Base-by-base conservation (phyloP, 495 filamentous ascomycete species). In the Patellaria atrata region DNA sequence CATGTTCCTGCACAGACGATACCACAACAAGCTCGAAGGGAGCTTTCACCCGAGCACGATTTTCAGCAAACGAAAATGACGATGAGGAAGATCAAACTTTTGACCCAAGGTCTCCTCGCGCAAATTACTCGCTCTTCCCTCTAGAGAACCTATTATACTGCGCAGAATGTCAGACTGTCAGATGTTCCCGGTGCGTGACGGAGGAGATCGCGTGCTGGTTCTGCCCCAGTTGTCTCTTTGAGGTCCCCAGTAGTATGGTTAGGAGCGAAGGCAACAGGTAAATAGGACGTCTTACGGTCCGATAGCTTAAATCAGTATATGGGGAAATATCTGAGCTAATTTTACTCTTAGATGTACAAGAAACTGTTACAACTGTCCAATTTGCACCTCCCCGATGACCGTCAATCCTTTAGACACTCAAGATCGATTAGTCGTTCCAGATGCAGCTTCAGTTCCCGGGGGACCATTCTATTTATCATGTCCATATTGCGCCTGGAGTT, bases 61-160 rank as follows among this genome's bases (percentile, higher is more conserved):
- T 50, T 61, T 43, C 62, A 54, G 13, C 55, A 38, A 36, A 38
- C 23, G 45, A 53, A 17, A 67, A 65, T n/a, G 69, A 71, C 7
- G 70, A 77, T 6, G 73, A 82, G 21, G 79, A 87, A 36, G 82
- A 83, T 21, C 63, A 65, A 41, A 77, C 81, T 9, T 94, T 97
- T 52, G 78, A 97, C 48, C 85, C 91, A 0, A 70, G 78, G 25
- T 74, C 76, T 20, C 71, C 80, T 2, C 73, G 91, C 4, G 76
- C 87, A 22, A 87, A 81, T 52, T 94, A 79, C 62, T 81, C 81
- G 25, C 65, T 97, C 22, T 94, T 84, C 55, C 85, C 87, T 0
- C 71, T 93, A n/a, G 85, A 96, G 48, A 80, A 89, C 48, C 71
- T 97, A 5, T 67, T 93, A 8, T 96, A 85, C 58, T 97, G 89